Evolutionary conservation across 2,329 filamentous ascomycete species (phyloP).

Genomic region (Esteya vermicola): DNA sequence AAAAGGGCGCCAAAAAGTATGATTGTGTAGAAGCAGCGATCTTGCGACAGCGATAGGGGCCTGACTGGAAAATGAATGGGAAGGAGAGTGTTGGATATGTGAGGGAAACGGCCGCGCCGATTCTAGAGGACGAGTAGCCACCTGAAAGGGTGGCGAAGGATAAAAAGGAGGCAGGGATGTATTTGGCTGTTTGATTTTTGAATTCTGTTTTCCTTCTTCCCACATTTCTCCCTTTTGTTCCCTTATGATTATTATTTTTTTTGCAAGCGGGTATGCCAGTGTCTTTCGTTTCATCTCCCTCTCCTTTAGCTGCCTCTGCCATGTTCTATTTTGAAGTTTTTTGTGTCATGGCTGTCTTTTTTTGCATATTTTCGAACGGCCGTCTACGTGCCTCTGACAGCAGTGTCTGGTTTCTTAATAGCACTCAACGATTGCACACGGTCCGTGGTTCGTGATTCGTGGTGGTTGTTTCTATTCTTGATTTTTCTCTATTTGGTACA

Average conservation of each 20-base stretch:
- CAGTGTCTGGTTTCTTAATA: no score
- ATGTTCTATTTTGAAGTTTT: no score
- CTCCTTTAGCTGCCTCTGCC: not conserved
- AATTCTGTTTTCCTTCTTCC: not conserved
- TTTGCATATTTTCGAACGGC: conserved; percentile 1
- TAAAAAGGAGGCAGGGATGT: not conserved
- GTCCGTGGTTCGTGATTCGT: no score
- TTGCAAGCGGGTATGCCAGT: not conserved
- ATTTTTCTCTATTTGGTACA: not conserved
- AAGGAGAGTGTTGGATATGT: not conserved
- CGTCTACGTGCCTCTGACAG: no score
- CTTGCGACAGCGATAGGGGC: not conserved
- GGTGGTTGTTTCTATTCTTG: no score
- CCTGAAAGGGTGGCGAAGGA: no score
- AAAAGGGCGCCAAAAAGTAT: not conserved
- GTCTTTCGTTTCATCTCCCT: not conserved
- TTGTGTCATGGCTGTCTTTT: no score
- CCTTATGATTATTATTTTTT: not conserved
- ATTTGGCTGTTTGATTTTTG: not conserved
- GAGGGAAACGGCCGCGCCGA: no score
- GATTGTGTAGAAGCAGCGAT: not conserved
- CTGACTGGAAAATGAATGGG: not conserved
- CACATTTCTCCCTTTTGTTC: not conserved
- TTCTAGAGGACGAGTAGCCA: no score
- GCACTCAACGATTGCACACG: no score